Evolutionary conservation across 805 yeast species (phyloP).

Genomic region (Candida namnaoensis): DNA sequence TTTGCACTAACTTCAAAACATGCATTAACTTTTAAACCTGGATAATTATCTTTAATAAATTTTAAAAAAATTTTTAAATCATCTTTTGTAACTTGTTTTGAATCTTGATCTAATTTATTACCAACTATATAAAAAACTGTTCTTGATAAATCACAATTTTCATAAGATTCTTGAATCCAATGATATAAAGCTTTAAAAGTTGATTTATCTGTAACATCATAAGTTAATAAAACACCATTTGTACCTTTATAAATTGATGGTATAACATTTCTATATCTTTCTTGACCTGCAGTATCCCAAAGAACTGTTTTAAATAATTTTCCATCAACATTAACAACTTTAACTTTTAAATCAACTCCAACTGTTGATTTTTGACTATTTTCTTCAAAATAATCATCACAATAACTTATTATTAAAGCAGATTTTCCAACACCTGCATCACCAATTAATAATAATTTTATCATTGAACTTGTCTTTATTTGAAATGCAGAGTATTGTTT

Average conservation of each 20-base stretch:
- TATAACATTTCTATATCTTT: slow-evolving; percentile 35
- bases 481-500: slow-evolving; percentile 6
- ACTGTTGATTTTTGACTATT: slow-evolving; percentile 29
- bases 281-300: slow-evolving; percentile 48
- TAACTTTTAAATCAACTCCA: slow-evolving; percentile 38
- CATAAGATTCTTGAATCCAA: slow-evolving; percentile 34
- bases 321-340: slow-evolving; percentile 33
- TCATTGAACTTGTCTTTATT: slow-evolving; percentile 13
- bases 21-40: slow-evolving; percentile 26
- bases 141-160: slow-evolving; percentile 21
- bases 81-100: slow-evolving; percentile 28
- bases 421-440: slow-evolving; percentile 42
- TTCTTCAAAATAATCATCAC: slow-evolving; percentile 27
- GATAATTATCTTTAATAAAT: slow-evolving; percentile 20
- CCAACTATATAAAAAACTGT: slow-evolving; percentile 36
- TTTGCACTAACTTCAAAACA: slow-evolving; percentile 40
- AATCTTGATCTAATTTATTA: slow-evolving; percentile 30
- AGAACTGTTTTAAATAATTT: slow-evolving; percentile 32
- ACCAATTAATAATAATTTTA: slow-evolving; percentile 32
- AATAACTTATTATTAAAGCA: slow-evolving; percentile 33
- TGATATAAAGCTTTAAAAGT: slow-evolving; percentile 28
- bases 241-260: slow-evolving; percentile 38
- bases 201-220: slow-evolving; percentile 30
- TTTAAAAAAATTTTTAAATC: slow-evolving; percentile 25
- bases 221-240: slow-evolving; percentile 33